phyloP scores from a whole-genome alignment of 495 filamentous ascomycete species.

The Tuber microsphaerosporum region DNA sequence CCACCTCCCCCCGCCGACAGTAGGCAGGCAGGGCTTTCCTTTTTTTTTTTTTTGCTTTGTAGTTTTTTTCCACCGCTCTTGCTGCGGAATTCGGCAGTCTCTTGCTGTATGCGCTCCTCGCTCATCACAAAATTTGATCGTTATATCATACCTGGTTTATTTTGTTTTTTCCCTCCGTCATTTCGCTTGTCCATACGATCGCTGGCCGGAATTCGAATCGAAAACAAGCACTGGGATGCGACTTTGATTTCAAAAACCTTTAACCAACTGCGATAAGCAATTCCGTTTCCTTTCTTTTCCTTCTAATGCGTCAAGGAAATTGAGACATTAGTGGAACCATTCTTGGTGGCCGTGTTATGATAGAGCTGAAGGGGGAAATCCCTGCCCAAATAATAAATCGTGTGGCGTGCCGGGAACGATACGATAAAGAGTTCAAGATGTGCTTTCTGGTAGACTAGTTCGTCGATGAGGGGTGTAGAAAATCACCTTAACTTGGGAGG shows the following conservation, averaged over 20 bases:
- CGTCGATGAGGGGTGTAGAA: neutral
- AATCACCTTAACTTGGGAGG: neutral
- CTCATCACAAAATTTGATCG: slow-evolving; percentile 1
- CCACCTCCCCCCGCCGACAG: neutral
- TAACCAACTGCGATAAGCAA: neutral
- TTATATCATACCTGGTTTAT: neutral
- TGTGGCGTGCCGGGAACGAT: neutral
- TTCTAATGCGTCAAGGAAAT: neutral
- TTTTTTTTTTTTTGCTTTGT: neutral
- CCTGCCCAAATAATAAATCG: neutral
- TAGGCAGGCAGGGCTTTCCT: neutral
- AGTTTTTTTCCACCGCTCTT: neutral
- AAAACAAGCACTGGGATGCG: neutral
- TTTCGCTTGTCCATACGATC: neutral
- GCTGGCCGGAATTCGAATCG: neutral
- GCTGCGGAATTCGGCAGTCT: neutral
- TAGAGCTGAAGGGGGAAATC: neutral
- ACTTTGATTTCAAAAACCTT: neutral
- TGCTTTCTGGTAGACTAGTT: neutral
- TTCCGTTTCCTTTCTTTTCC: neutral
- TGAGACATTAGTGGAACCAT: neutral
- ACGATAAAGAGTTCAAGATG: neutral
- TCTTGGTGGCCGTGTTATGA: neutral
- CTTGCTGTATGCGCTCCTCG: neutral
- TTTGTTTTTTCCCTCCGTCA: neutral